Percentiles rank a stretch among this genome's conserved stretches.
Evolutionary conservation across 805 yeast species (phyloP).

Genomic region (Wickerhamomyces hampshirensis): DNA sequence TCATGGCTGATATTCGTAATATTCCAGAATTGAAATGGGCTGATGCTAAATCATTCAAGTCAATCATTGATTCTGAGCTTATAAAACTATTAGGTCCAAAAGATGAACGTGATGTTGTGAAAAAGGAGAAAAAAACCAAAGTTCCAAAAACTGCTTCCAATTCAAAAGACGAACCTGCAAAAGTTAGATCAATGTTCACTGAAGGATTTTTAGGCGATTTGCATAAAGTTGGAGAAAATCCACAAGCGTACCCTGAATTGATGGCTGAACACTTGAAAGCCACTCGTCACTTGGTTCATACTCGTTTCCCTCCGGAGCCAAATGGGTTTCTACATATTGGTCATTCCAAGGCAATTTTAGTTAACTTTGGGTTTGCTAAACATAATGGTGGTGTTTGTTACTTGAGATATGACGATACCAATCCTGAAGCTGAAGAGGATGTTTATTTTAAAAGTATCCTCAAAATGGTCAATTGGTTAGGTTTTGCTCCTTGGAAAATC

Average conservation of each 20-base stretch:
- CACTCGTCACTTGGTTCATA: constrained; percentile 79
- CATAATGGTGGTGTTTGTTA: constrained; percentile 83
- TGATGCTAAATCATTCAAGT: constrained; percentile 79
- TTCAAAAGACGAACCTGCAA: constrained; percentile 17
- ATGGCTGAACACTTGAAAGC: constrained; percentile 74
- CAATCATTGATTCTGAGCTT: constrained; percentile 76
- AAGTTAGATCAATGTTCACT: constrained; percentile 72
- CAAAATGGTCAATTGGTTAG: constrained; percentile 89
- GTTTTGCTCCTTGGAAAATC: constrained; percentile 88
- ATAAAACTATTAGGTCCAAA: constrained; percentile 81
- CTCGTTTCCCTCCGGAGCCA: constrained; percentile 99
- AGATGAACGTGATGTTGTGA: constrained; percentile 85
- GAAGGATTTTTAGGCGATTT: constrained; percentile 95
- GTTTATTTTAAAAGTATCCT: constrained; percentile 79
- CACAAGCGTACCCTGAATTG: constrained; percentile 82
- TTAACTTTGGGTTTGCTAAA: constrained; percentile 95
- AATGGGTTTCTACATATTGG: constrained; percentile 97
- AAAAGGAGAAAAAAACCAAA: constrained; percentile 68
- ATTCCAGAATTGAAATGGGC: constrained; percentile 88
- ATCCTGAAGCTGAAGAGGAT: constrained; percentile 98
- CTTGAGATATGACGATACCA: constrained; percentile 93
- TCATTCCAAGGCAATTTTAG: constrained; percentile 96
- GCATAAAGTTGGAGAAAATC: constrained; percentile 93
- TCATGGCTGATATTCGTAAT: constrained; percentile 72
- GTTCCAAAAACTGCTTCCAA: constrained; percentile 23